Conservation (phyloP, 1,284 basidiomycete genomes). For the Leccinum colubrinum region DNA sequence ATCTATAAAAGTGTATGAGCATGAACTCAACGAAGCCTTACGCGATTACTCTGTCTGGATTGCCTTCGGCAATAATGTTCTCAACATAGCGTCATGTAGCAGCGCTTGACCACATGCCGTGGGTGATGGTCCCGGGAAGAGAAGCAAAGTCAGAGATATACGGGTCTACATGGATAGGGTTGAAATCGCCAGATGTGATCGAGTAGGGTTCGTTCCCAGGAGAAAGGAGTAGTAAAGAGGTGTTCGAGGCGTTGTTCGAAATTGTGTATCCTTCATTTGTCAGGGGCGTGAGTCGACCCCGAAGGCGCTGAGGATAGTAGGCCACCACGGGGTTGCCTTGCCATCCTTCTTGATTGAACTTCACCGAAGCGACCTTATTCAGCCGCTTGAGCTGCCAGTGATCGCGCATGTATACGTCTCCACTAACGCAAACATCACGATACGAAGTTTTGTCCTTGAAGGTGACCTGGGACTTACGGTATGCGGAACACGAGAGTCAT, state of each 20-base stretch:
- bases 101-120: conserved; percentile 96
- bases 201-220: conserved; percentile 90
- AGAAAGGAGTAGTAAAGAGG: conserved; percentile 74
- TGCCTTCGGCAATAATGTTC: conserved; percentile 90
- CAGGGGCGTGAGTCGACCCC: conserved; percentile 73
- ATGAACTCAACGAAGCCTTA: conserved; percentile 40
- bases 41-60: conserved; percentile 87
- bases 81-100: conserved; percentile 93
- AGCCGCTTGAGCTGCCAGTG: conserved; percentile 71
- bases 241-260: conserved; percentile 54
- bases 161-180: conserved; percentile 97
- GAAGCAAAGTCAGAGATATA: conserved; percentile 96
- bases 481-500: conserved; percentile 89
- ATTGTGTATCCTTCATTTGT: conserved; percentile 86
- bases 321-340: conserved; percentile 93
- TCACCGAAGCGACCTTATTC: conserved; percentile 85
- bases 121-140: conserved; percentile 95
- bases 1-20: conserved; percentile 45
- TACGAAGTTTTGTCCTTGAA: conserved; percentile 92
- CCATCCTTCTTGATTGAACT: conserved; percentile 84
- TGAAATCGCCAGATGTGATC: conserved; percentile 95
- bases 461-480: conserved; percentile 68
- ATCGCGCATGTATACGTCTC: conserved; percentile 83
- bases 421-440: conserved; percentile 79
- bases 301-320: conserved; percentile 78